A percentile compares a stretch with the other conserved stretches of the same genome.
These are phyloP conservation scores for Penicillium sp. DNA, from an alignment of 2,329 filamentous ascomycete genomes.

Conservation along the genomic window DNA sequence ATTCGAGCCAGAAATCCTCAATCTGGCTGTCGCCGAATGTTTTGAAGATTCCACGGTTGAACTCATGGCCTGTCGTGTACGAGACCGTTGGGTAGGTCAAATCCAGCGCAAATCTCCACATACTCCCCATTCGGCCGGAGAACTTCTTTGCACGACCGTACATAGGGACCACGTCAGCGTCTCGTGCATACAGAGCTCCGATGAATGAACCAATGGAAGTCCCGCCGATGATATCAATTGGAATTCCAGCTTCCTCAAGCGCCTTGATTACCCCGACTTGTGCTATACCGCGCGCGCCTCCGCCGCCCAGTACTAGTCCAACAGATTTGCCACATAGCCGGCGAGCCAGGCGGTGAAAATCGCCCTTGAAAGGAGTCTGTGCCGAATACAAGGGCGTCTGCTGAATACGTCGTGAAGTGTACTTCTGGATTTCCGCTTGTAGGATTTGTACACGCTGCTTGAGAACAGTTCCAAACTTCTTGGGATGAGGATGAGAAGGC, in stretches of 20 bases:
- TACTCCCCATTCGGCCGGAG: conserved; percentile 95
- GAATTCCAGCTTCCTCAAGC: conserved; percentile 92
- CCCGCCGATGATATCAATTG: conserved; percentile 91
- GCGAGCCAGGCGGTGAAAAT: conserved; percentile 90
- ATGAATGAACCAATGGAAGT: conserved; percentile 97
- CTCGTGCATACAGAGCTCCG: conserved; percentile 89
- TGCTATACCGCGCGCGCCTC: conserved; percentile 85
- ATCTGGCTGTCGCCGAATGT: conserved; percentile 96
- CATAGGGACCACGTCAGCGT: conserved; percentile 95
- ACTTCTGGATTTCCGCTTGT: conserved; percentile 97
- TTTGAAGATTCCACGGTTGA: conserved; percentile 98
- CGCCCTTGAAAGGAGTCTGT: conserved; percentile 90
- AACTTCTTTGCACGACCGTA: conserved; percentile 98
- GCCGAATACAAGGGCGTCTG: conserved; percentile 87
- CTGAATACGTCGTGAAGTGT: conserved; percentile 88
- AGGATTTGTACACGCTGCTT: conserved; percentile 93
- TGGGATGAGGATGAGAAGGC: conserved; percentile 71
- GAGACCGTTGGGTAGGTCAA: conserved; percentile 94
- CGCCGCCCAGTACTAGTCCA: conserved; percentile 88
- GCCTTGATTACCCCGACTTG: conserved; percentile 94
- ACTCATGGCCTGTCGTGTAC: conserved; percentile 97
- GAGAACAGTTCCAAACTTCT: conserved; percentile 78
- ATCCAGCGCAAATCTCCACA: conserved; percentile 97
- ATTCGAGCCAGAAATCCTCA: conserved; percentile 98
- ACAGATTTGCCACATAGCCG: conserved; percentile 92